Percentiles rank a stretch among this genome's conserved stretches.
Conservation (phyloP, 306 rosid genomes). For the Vigna radiata region DNA sequence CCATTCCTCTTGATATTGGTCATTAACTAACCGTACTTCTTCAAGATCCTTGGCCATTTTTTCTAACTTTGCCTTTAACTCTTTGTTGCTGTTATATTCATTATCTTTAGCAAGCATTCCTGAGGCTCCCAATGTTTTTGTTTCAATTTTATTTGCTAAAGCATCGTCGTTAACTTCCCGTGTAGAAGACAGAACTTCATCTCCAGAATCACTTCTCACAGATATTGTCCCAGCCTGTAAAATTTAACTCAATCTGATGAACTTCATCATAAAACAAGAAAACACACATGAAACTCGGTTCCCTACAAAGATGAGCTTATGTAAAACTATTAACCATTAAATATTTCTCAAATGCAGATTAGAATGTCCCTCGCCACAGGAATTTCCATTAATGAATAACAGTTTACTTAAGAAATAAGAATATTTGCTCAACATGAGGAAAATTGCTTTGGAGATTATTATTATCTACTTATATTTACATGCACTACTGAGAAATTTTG, state of each 20-base stretch:
- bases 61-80: conserved; percentile 68
- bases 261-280: conserved; percentile 37
- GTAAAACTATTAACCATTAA: conserved; percentile 13
- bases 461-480: conserved; percentile 32
- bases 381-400: background rate
- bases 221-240: conserved; percentile 67
- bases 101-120: conserved; percentile 34
- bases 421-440: background rate
- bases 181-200: conserved; percentile 56
- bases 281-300: conserved; percentile 9
- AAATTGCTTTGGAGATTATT: conserved; percentile 25
- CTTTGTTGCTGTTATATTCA: conserved; percentile 48
- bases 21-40: conserved; percentile 65
- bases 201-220: conserved; percentile 61
- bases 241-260: conserved; percentile 39
- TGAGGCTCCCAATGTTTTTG: conserved; percentile 41
- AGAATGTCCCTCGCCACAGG: background rate
- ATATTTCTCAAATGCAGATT: conserved; percentile 30
- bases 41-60: conserved; percentile 76
- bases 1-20: conserved; percentile 70
- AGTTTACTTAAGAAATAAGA: background rate
- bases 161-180: conserved; percentile 48
- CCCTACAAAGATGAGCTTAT: conserved; percentile 31
- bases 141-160: conserved; percentile 46
- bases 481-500: conserved; percentile 11